Base-by-base conservation (phyloP, 148 eudicot species). In the Silene uniflora region DNA sequence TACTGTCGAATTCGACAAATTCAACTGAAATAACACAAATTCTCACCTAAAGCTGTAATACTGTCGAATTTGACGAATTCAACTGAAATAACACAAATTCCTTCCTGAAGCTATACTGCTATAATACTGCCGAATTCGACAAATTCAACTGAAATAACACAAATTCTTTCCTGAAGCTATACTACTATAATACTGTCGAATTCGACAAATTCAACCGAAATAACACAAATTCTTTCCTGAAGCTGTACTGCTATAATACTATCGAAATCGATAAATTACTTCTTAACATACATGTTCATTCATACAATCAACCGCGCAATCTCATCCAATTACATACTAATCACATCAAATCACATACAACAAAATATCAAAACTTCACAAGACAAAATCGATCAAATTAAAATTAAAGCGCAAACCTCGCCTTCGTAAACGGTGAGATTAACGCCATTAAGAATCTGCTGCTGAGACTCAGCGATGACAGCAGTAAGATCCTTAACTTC, bases 401-500 rank as follows among this genome's bases (percentile, higher is more conserved):
- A 23, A 78, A 52, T 25, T 18, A 10, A 25, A n/a, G 7, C 35
- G 62, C 47, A 24, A 10, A 94, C 98, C 97, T 95, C 98, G 69
- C 99, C 97, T 87, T 95, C 87, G 70, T 78, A 80, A 69, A 95
- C 84, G 27, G 88, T 78, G 73, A 95, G 94, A 72, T 89, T 89
- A 55, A 92, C 91, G 61, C 97, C 99, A 80, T 89, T 85, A 61
- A 95, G 91, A 64, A 95, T 87, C 67, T 71, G 69, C 82, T 87
- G 86, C 68, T 67, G 83, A 14, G 96, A 78, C 52, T 89, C 91
- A n/a, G 85, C 65, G 70, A 92, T 89, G 17, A 90, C 94, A 12
- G 99, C 99, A 7, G 88, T 79, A 24, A 95, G 89, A 73, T 89
- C 91, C 69, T 81, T 90, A 32, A 92, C 99, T 81, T 95, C 86